Evolutionary conservation across 2,329 filamentous ascomycete genomes (phyloP).

Genomic region (Trichoderma endophyticum): DNA sequence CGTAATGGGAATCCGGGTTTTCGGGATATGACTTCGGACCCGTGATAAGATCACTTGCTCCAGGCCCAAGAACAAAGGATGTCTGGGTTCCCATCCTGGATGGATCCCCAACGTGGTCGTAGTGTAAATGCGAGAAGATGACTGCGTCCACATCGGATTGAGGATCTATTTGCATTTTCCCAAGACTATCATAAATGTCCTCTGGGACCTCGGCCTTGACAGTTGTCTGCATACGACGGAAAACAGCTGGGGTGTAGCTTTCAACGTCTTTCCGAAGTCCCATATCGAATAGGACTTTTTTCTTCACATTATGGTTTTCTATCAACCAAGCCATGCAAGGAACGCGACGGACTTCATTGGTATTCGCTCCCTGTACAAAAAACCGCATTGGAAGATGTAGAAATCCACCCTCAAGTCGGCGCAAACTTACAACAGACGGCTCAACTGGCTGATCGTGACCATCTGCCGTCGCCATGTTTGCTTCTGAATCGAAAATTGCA

Average conservation of each 20-base stretch:
- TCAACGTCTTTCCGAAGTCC: neutral
- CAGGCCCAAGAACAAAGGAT: neutral
- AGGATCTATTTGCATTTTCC: no score
- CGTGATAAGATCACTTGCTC: neutral
- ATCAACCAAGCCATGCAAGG: neutral
- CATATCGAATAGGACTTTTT: neutral
- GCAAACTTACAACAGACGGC: no score
- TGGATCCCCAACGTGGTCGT: no score
- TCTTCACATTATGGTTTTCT: neutral
- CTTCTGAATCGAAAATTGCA: no score
- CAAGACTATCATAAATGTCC: no score
- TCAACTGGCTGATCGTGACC: no score
- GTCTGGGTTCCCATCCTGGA: neutral
- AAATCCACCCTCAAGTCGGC: no score
- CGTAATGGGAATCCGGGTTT: neutral
- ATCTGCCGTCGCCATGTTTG: no score
- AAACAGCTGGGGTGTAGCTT: neutral
- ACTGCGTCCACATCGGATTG: no score
- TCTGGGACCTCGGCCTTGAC: neutral
- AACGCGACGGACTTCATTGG: neutral
- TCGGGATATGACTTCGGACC: neutral
- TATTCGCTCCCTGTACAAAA: neutral
- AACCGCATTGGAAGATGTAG: no score
- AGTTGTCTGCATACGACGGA: neutral
- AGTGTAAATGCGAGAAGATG: no score